Percentiles rank a stretch among this genome's conserved stretches.
Conservation (phyloP, 768 basidiomycete species). For the Polyporus arcularius region DNA sequence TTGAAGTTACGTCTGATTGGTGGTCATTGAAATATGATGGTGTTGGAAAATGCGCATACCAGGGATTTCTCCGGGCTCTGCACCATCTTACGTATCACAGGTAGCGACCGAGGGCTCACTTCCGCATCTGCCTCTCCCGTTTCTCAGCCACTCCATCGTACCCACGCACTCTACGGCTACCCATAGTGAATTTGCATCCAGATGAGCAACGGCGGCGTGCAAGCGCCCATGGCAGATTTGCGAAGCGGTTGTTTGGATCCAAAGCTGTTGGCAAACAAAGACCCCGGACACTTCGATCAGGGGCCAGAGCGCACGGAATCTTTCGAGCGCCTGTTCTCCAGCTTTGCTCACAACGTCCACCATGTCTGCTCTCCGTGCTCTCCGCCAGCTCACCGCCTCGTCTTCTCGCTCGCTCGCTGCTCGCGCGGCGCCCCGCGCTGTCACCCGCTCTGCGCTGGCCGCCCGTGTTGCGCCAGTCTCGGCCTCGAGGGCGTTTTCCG, state of each 20-base stretch:
- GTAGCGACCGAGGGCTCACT: no score
- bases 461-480: conserved; percentile 22
- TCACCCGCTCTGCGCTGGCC: conserved; percentile 25
- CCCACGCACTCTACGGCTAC: no score
- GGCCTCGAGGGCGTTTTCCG: conserved; percentile 42
- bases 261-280: conserved; percentile 27
- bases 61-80: no score
- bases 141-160: no score
- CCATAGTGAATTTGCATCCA: no score
- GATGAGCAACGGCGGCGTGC: no score
- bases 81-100: no score
- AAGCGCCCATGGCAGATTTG: not conserved
- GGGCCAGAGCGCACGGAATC: not conserved
- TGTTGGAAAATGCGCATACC: no score
- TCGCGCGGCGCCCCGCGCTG: conserved; percentile 23
- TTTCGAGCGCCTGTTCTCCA: conserved; percentile 1
- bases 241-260: conserved; percentile 26
- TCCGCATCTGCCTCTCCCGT: no score
- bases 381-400: conserved; percentile 54
- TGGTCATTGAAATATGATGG: no score
- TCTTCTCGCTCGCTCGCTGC: conserved; percentile 41
- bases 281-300: conserved; percentile 14
- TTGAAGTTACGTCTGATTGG: no score
- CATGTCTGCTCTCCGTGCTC: conserved; percentile 66
- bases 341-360: conserved; percentile 11